A percentile compares a stretch with the other conserved stretches of the same genome.
phyloP scores from a whole-genome alignment of 495 filamentous ascomycete species.

The Mycothermus thermophilus region DNA sequence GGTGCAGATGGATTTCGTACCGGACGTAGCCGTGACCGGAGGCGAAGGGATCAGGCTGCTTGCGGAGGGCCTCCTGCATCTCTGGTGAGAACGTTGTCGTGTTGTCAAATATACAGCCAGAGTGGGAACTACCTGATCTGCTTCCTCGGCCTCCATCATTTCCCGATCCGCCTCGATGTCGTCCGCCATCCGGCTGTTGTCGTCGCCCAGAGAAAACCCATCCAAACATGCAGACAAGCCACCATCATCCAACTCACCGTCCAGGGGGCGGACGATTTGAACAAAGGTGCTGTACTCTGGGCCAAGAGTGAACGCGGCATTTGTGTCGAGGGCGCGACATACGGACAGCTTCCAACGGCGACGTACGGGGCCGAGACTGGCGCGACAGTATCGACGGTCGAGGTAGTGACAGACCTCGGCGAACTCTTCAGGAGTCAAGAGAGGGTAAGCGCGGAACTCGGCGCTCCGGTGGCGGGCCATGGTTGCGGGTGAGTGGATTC shows the following conservation, averaged over 20 bases:
- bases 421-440: conserved; percentile 46
- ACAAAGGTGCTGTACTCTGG: conserved; percentile 29
- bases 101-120: too few relatives aligned
- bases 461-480: conserved; percentile 4
- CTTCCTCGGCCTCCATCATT: conserved; percentile 33
- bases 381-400: conserved; percentile 37
- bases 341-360: conserved; percentile 28
- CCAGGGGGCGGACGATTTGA: conserved; percentile 34
- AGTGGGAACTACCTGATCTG: conserved; percentile 33
- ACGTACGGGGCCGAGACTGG: conserved; percentile 34
- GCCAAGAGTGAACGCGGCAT: conserved; percentile 11
- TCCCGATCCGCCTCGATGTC: conserved; percentile 9
- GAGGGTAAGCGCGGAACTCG: conserved; percentile 35
- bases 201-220: conserved; percentile 19
- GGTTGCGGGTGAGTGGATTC: not conserved
- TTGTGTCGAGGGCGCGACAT: conserved; percentile 21
- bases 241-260: conserved; percentile 25
- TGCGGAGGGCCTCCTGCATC: not conserved
- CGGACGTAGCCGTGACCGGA: conserved; percentile 35
- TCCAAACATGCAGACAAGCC: conserved; percentile 29
- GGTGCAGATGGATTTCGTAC: conserved; percentile 47
- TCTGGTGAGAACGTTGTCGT: too few relatives aligned
- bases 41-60: conserved; percentile 1
- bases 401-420: conserved; percentile 45
- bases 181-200: not conserved